Conservation (phyloP, 306 rosid species). For the Crataegus laevigata region DNA sequence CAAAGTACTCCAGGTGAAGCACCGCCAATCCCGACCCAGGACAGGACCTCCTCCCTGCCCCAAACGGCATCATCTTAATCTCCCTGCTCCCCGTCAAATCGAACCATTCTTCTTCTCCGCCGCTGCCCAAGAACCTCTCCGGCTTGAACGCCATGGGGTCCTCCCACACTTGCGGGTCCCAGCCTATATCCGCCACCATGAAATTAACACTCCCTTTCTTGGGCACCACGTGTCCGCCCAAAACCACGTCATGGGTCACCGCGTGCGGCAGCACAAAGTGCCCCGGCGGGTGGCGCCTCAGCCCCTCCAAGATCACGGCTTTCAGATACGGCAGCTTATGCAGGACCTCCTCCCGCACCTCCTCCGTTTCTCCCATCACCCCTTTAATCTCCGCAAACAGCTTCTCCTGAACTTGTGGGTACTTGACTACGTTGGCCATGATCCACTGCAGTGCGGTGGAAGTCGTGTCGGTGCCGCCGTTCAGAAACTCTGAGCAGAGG, state of each 20-base stretch:
- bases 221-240: constrained; percentile 16
- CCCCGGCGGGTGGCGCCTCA: constrained; percentile 24
- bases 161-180: constrained; percentile 28
- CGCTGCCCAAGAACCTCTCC: constrained; percentile 14
- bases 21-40: constrained; percentile 14
- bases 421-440: constrained; percentile 23
- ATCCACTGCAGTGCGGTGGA: constrained; percentile 17
- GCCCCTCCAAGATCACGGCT: constrained; percentile 18
- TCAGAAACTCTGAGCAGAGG: constrained; percentile 18
- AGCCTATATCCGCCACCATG: constrained; percentile 29
- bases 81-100: constrained; percentile 15
- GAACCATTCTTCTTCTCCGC: neutral
- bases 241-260: constrained; percentile 3
- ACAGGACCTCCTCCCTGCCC: constrained; percentile 23
- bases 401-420: neutral
- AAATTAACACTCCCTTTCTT: constrained; percentile 8
- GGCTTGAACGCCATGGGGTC: constrained; percentile 28
- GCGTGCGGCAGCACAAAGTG: constrained; percentile 17
- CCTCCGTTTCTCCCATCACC: neutral
- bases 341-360: constrained; percentile 19
- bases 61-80: constrained; percentile 34
- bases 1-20: constrained; percentile 28
- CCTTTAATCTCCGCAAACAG: constrained; percentile 13
- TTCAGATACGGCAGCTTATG: constrained; percentile 14
- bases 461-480: constrained; percentile 9